Evolutionary conservation across 805 yeast genomes (phyloP).

Genomic region (Grigorovia transvaalensis): DNA sequence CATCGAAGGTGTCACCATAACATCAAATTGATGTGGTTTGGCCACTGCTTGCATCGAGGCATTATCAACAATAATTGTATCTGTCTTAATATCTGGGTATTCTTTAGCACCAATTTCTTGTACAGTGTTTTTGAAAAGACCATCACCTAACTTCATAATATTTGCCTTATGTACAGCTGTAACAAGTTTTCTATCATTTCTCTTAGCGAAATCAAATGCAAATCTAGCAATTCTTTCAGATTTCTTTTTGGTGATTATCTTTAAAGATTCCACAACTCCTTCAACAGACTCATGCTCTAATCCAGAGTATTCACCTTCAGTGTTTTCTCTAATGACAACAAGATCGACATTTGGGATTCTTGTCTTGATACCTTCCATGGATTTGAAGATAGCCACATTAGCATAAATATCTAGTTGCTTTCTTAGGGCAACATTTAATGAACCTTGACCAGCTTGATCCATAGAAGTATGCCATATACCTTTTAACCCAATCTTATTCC

Average conservation of each 20-base stretch:
- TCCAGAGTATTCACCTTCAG: constrained; percentile 98
- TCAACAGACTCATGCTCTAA: constrained; percentile 95
- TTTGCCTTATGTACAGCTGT: constrained; percentile 98
- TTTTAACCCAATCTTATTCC: constrained; percentile 94
- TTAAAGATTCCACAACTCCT: constrained; percentile 94
- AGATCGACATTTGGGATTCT: constrained; percentile 83
- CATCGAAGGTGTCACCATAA: constrained; percentile 93
- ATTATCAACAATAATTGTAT: constrained; percentile 95
- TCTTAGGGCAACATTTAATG: constrained; percentile 92
- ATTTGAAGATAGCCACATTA: constrained; percentile 85
- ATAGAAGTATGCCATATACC: constrained; percentile 92
- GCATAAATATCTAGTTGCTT: constrained; percentile 95
- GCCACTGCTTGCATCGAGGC: constrained; percentile 99
- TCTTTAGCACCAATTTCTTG: constrained; percentile 76
- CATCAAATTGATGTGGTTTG: constrained; percentile 95
- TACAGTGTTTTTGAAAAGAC: constrained; percentile 90
- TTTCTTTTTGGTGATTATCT: constrained; percentile 88
- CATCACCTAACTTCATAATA: constrained; percentile 98
- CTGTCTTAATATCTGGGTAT: constrained; percentile 72
- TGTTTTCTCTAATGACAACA: constrained; percentile 94
- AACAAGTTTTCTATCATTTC: constrained; percentile 83
- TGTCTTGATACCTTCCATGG: constrained; percentile 87
- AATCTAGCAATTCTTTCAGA: constrained; percentile 96
- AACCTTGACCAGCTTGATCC: constrained; percentile 62
- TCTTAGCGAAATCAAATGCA: constrained; percentile 90